Evolutionary conservation across 352 stramenopile genomes (phyloP), one percentile per base, ranked within the genome.

Genomic region (Aphanomyces cochlioides): DNA sequence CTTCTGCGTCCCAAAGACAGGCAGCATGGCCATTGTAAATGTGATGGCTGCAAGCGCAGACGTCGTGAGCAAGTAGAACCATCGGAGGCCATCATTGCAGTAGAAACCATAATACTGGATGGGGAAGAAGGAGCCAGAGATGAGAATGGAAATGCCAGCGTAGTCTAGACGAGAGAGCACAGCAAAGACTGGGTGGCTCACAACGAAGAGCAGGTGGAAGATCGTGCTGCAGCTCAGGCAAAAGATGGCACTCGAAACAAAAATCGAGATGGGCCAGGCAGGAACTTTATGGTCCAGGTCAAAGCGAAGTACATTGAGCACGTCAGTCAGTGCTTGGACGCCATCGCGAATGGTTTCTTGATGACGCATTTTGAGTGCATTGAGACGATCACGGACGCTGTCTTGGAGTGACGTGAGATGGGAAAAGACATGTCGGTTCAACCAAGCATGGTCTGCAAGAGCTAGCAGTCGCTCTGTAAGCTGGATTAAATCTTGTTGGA

Each of bases 91-190:
- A 13, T 82, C 81, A 60, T 91, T 75, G 76, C 87, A 95, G 79
- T 93, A 93, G 74, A 95, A 93, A 73, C 83, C 88, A 78, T 93
- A 93, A 81, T 92, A 95, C 73, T 92, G 89, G 71, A 93, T 78
- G 10, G 87, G 87, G 66, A 91, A 91, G 78, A 92, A 93, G 7
- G 85, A 92, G 36, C 85, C 87, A 10, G 85, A 86, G 60, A 95
- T 93, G 53, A 95, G 77, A 73, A 93, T 85, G 60, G 87, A 90
- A 77, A 95, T 95, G 34, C 87, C 87, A 13, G 83, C 82, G 73
- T 93, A 93, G 76, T 95, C 87, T 54, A 94, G 77, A 0, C 86
- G 81, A 69, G 84, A 92, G 36, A 94, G 76, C 66, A 94, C 83
- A 67, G 85, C 79, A 73, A 89, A 94, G 15, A 77, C 79, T 28